Evolutionary conservation across 805 yeast genomes (phyloP), one percentile per base, ranked within the genome.

Genomic region (Nakazawaea wyomingensis): DNA sequence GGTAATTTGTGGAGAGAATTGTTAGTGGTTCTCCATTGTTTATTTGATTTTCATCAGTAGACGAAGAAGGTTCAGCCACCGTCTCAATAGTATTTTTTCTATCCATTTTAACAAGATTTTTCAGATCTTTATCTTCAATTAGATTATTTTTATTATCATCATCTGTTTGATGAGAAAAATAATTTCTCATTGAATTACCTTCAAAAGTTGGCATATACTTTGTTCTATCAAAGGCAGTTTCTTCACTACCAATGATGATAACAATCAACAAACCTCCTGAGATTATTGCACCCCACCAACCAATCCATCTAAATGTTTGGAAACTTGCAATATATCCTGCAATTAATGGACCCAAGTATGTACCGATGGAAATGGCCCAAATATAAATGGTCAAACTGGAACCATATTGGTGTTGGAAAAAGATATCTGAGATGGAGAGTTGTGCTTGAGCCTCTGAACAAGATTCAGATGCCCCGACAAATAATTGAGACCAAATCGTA

Each of bases 391-490:
- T 85, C 59, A 87, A 70, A 10, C 78, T 78, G 22, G 80, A 67
- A 40, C 90, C 88, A 19, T 85, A 66, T 55, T 85, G 89, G 59
- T 86, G 95, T 50, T 79, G 83, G 61, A 72, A 86, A 56, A 77
- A 86, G 56, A 85, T 73, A 56, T 87, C 95, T 2, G 88, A 74
- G 52, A 73, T 70, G 36, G 79, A 81, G 53, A 76, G 72, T 65
- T 71, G 89, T 47, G 77, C 85, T 46, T 77, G 81, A 21, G 86
- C 84, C 56, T 80, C 86, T 10, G 86, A 85, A 57, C 88, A 80
- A 4, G 86, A 78, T 58, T 85, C 95, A 30, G 83, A 71, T 16
- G 82, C 79, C n/a, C 93, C 93, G 17, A 82, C 86, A 59, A 85
- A 83, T 34, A 84, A 60, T 59, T 84, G 91, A 1, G 86, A 80